phyloP scores from a whole-genome alignment of 2,329 filamentous ascomycete species.

The Ophiocordyceps sinensis region DNA sequence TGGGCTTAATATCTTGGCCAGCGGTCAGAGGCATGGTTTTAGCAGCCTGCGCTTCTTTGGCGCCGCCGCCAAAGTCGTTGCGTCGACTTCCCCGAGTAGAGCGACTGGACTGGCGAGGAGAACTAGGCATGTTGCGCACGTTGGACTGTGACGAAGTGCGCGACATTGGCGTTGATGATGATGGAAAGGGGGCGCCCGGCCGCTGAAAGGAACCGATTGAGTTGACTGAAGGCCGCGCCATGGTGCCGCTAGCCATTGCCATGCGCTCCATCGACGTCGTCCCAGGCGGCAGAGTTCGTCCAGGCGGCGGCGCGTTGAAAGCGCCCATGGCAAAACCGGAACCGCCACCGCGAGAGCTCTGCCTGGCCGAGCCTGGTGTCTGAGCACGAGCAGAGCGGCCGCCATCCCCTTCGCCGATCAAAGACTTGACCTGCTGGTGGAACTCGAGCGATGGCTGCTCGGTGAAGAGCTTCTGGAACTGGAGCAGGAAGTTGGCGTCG shows the following conservation, averaged over 20 bases:
- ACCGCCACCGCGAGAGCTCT: conserved; percentile 36
- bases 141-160: conserved; percentile 47
- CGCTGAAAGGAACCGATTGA: conserved; percentile 23
- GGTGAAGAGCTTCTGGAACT: conserved; percentile 92
- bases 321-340: conserved; percentile 52
- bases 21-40: conserved; percentile 88
- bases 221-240: conserved; percentile 31
- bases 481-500: conserved; percentile 85
- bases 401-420: conserved; percentile 58
- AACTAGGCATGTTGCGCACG: conserved; percentile 53
- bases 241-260: conserved; percentile 40
- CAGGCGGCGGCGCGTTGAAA: conserved; percentile 38
- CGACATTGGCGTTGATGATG: conserved; percentile 44
- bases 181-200: conserved; percentile 45
- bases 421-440: conserved; percentile 76
- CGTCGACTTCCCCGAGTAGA: conserved; percentile 51
- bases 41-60: conserved; percentile 55
- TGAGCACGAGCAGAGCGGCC: conserved; percentile 43
- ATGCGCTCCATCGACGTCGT: conserved; percentile 71
- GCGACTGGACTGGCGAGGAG: conserved; percentile 54
- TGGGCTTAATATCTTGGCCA: conserved; percentile 66
- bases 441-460: conserved; percentile 94
- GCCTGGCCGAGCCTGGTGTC: conserved; percentile 36
- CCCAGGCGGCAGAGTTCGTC: conserved; percentile 51
- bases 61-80: conserved; percentile 27